Evolutionary conservation across 106 monocot species (phyloP).

Genomic region (Platanthera guangdongensis): DNA sequence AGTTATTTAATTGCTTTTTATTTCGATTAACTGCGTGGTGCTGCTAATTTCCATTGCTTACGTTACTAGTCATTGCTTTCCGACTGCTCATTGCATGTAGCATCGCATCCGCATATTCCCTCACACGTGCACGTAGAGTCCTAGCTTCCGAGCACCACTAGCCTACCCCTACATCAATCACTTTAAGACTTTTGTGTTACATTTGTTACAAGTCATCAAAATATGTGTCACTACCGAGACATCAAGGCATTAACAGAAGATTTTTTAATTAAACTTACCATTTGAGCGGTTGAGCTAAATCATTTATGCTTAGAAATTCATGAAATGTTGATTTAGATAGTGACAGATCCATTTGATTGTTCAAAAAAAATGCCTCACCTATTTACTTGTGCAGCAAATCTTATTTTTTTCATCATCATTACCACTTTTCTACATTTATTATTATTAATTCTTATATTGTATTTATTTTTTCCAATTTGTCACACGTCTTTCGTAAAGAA

Average conservation of each 20-base stretch:
- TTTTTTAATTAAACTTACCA: background rate
- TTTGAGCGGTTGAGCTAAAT: background rate
- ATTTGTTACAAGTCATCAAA: background rate
- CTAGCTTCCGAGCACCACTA: too few species aligned
- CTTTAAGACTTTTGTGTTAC: background rate
- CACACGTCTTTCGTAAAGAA: background rate
- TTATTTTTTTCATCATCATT: background rate
- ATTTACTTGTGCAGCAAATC: background rate
- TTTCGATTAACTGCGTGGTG: too few species aligned
- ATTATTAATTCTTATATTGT: too few species aligned
- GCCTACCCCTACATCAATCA: too few species aligned
- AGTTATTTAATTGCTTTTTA: too few species aligned
- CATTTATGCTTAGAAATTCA: background rate
- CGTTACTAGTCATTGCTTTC: too few species aligned
- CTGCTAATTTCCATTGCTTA: too few species aligned
- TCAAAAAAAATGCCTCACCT: background rate
- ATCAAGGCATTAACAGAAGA: background rate
- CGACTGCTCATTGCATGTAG: too few species aligned
- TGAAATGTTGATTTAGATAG: background rate
- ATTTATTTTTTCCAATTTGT: too few species aligned
- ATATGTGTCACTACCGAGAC: background rate
- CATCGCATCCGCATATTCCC: too few species aligned
- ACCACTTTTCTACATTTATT: background rate
- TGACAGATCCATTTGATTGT: constrained; percentile 1
- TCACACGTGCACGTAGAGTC: too few species aligned